A percentile compares a stretch with the other conserved stretches of the same genome.
Evolutionary conservation across 495 filamentous ascomycete genomes (phyloP).

Genomic region (Aspergillus ellipticus): DNA sequence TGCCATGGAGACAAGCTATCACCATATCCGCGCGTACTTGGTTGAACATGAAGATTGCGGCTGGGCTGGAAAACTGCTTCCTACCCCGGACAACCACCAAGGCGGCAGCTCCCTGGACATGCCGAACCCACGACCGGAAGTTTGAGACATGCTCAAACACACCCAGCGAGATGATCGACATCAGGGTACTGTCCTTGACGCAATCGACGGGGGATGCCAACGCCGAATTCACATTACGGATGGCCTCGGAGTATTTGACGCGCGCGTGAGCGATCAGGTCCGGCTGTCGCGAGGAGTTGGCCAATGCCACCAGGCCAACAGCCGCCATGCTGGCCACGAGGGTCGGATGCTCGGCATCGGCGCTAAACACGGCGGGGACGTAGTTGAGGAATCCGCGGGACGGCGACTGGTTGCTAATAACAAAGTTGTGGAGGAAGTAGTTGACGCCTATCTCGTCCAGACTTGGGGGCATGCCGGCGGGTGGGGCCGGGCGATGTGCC

Average conservation of each 20-base stretch:
- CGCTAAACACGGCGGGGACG: conserved; percentile 19
- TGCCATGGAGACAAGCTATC: conserved; percentile 18
- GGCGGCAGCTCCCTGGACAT: conserved; percentile 51
- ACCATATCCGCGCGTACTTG: conserved; percentile 44
- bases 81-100: conserved; percentile 47
- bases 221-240: conserved; percentile 44
- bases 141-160: conserved; percentile 53
- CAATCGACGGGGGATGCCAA: conserved; percentile 47
- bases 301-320: conserved; percentile 40
- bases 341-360: conserved; percentile 28
- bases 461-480: conserved; percentile 5
- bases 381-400: conserved; percentile 34
- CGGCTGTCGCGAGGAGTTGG: conserved; percentile 29
- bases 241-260: conserved; percentile 39
- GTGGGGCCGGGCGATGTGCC: not conserved
- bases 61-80: conserved; percentile 44
- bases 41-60: conserved; percentile 49
- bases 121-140: conserved; percentile 44
- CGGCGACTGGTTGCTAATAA: conserved; percentile 19
- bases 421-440: conserved; percentile 37
- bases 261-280: conserved; percentile 32
- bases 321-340: conserved; percentile 41
- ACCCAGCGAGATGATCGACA: conserved; percentile 57
- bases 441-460: conserved; percentile 29
- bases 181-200: conserved; percentile 56